Conservation (phyloP, 1,139 yeast species). For the Nakaseomyces delphensis region DNA sequence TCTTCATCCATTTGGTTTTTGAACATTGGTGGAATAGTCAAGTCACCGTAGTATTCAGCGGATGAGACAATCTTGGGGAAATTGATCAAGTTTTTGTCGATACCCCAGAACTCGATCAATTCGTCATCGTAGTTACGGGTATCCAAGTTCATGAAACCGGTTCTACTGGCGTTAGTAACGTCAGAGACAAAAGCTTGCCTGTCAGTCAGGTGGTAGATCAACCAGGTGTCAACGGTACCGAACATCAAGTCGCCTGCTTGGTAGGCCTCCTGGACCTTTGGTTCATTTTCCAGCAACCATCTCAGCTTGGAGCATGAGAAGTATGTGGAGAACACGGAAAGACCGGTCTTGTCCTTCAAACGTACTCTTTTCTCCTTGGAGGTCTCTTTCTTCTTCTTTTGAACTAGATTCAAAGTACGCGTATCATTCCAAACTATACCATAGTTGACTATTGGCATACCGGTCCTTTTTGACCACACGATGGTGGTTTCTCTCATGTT, state of each 20-base stretch:
- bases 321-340: constrained; percentile 75
- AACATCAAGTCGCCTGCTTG: constrained; percentile 75
- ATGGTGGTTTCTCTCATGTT: constrained; percentile 95
- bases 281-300: constrained; percentile 82
- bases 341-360: constrained; percentile 64
- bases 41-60: constrained; percentile 71
- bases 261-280: constrained; percentile 58
- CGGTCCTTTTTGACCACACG: constrained; percentile 80
- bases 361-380: constrained; percentile 52
- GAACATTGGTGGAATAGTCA: constrained; percentile 49
- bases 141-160: constrained; percentile 80
- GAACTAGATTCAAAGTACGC: constrained; percentile 68
- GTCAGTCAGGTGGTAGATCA: constrained; percentile 74
- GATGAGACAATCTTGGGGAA: constrained; percentile 78
- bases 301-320: constrained; percentile 85
- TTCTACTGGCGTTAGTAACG: constrained; percentile 85
- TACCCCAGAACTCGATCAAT: constrained; percentile 66
- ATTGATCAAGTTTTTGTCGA: constrained; percentile 59
- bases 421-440: constrained; percentile 98
- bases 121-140: constrained; percentile 70
- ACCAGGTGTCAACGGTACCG: constrained; percentile 94
- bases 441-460: constrained; percentile 63
- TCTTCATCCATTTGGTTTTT: constrained; percentile 44
- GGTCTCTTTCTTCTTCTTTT: constrained; percentile 49
- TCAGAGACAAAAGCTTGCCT: constrained; percentile 71